phyloP scores from a whole-genome alignment of 495 filamentous ascomycete species.

The Talaromyces nanjingensis region DNA sequence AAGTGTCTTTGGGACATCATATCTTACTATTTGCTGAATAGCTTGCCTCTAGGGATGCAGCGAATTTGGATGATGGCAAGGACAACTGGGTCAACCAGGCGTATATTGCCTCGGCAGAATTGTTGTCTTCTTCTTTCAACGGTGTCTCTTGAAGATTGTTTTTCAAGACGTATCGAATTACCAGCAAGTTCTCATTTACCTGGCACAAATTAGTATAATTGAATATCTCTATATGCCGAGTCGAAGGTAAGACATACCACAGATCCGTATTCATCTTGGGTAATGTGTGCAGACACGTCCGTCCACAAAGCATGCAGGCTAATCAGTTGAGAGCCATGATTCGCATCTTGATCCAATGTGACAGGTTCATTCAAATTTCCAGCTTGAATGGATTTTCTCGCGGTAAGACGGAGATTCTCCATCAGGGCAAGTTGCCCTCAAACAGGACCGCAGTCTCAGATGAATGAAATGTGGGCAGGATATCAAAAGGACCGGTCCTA shows the following conservation, averaged over 20 bases:
- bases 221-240: not conserved
- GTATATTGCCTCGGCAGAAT: conserved; percentile 23
- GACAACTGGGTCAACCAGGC: conserved; percentile 27
- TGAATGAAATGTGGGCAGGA: not conserved
- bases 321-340: conserved; percentile 2
- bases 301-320: conserved; percentile 24
- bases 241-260: conserved; percentile 9
- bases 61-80: conserved; percentile 31
- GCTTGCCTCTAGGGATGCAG: conserved; percentile 15
- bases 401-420: conserved; percentile 28
- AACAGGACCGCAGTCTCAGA: not conserved
- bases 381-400: conserved; percentile 19
- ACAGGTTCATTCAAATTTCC: conserved; percentile 3
- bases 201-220: not conserved
- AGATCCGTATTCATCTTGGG: conserved; percentile 4
- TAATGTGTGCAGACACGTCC: conserved; percentile 21
- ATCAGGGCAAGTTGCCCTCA: conserved; percentile 14
- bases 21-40: conserved; percentile 20
- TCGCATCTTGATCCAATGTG: conserved; percentile 3
- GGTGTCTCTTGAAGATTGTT: conserved; percentile 9
- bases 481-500: not conserved
- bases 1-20: not conserved
- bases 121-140: conserved; percentile 20
- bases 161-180: conserved; percentile 21
- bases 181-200: conserved; percentile 22